Evolutionary conservation across 306 rosid species (phyloP).

Genomic region (Malus asiatica): DNA sequence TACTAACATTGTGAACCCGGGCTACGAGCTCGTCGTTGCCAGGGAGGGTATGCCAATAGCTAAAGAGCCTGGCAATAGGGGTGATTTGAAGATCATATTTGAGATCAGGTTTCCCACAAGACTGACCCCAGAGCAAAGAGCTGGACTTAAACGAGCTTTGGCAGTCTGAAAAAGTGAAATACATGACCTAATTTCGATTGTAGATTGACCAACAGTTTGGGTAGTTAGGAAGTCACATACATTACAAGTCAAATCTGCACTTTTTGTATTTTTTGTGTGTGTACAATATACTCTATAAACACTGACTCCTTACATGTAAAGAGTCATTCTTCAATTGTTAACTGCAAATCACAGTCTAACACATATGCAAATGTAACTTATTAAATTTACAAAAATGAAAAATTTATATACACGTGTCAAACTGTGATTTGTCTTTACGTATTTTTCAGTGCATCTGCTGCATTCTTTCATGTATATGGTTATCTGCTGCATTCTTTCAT

Average conservation of each 20-base stretch:
- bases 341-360: neutral
- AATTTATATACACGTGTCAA: neutral
- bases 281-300: neutral
- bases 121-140: conserved; percentile 64
- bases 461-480: neutral
- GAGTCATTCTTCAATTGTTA: neutral
- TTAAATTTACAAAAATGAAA: too few species aligned
- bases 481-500: neutral
- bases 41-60: conserved; percentile 88
- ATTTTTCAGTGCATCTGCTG: neutral
- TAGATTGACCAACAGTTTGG: neutral
- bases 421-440: too few species aligned
- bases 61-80: conserved; percentile 64
- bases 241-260: neutral
- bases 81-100: conserved; percentile 75
- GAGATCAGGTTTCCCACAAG: conserved; percentile 71
- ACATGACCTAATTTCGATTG: neutral
- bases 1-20: conserved; percentile 68
- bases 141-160: conserved; percentile 60
- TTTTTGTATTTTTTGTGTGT: neutral
- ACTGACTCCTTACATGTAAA: too few species aligned
- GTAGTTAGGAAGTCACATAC: neutral
- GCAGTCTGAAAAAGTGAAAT: conserved; percentile 21
- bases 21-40: conserved; percentile 58
- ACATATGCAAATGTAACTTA: neutral